These are phyloP conservation scores for Thelonectria olida DNA, from an alignment of 2,329 filamentous ascomycete genomes.

Conservation along the genomic window DNA sequence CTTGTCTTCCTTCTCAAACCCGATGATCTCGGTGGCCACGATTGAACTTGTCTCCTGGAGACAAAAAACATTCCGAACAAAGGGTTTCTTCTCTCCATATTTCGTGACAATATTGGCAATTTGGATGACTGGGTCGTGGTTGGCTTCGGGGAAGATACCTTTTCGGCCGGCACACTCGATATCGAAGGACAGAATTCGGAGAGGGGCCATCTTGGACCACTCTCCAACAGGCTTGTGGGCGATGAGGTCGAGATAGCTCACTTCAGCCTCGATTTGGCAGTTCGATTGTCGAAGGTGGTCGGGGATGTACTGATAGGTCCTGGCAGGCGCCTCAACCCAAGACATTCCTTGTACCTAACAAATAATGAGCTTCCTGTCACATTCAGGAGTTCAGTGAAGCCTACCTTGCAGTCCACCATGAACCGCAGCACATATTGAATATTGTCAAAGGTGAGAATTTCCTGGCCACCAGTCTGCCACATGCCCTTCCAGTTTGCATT, in stretches of 20 bases:
- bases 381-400: conserved; percentile 18
- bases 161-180: conserved; percentile 98
- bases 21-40: conserved; percentile 91
- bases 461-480: conserved; percentile 77
- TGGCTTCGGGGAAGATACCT: conserved; percentile 94
- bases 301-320: conserved; percentile 76
- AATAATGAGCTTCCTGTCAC: conserved; percentile 27
- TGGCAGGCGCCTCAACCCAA: conserved; percentile 87
- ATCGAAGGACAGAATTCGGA: conserved; percentile 94
- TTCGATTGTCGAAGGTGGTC: conserved; percentile 80
- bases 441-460: conserved; percentile 92
- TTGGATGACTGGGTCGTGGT: conserved; percentile 93
- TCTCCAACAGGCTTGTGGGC: conserved; percentile 90
- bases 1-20: conserved; percentile 81
- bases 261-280: conserved; percentile 93
- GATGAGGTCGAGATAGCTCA: conserved; percentile 84
- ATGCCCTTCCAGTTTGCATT: conserved; percentile 89
- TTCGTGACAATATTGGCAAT: conserved; percentile 96
- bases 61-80: conserved; percentile 96
- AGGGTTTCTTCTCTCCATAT: conserved; percentile 95
- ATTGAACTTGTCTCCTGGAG: conserved; percentile 92
- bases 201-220: conserved; percentile 97
- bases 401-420: conserved; percentile 94
- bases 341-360: conserved; percentile 90
- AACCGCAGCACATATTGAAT: conserved; percentile 95